phyloP scores from a whole-genome alignment of 2,329 filamentous ascomycete genomes.

The Grosmannia serpens region DNA sequence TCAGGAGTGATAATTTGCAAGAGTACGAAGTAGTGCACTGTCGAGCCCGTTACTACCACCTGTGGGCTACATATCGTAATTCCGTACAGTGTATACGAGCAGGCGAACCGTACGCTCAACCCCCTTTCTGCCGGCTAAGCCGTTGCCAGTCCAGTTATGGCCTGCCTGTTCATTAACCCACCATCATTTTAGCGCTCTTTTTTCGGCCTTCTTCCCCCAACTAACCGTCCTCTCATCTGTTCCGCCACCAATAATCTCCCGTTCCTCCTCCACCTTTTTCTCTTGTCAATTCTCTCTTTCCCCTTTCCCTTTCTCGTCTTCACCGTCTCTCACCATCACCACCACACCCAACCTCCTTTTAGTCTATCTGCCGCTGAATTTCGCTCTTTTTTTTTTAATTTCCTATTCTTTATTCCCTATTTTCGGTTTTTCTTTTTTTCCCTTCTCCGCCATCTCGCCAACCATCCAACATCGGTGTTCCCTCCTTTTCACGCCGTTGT shows the following conservation, averaged over 20 bases:
- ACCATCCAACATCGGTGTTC: background rate
- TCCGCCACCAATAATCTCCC: constrained; percentile 7
- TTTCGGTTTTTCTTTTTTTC: background rate
- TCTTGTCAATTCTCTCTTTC: background rate
- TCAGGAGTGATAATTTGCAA: too few relatives aligned
- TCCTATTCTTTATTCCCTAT: background rate
- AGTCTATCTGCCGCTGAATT: background rate
- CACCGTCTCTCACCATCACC: constrained; percentile 1
- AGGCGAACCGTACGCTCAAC: background rate
- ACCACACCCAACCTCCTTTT: background rate
- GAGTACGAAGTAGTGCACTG: too few relatives aligned
- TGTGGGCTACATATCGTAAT: too few relatives aligned
- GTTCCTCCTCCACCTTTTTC: background rate
- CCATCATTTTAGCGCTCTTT: background rate
- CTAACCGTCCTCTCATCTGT: background rate
- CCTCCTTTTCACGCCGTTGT: background rate
- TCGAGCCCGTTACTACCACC: too few relatives aligned
- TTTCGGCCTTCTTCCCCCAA: background rate
- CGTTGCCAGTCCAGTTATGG: background rate
- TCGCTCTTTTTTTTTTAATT: background rate
- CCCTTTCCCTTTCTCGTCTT: background rate
- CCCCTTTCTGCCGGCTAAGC: background rate
- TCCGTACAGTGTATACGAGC: too few relatives aligned
- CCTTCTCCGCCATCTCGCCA: too few relatives aligned
- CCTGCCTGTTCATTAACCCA: background rate